Evolutionary conservation across 2,329 filamentous ascomycete species (phyloP).

Genomic region (Claviceps digitariae): DNA sequence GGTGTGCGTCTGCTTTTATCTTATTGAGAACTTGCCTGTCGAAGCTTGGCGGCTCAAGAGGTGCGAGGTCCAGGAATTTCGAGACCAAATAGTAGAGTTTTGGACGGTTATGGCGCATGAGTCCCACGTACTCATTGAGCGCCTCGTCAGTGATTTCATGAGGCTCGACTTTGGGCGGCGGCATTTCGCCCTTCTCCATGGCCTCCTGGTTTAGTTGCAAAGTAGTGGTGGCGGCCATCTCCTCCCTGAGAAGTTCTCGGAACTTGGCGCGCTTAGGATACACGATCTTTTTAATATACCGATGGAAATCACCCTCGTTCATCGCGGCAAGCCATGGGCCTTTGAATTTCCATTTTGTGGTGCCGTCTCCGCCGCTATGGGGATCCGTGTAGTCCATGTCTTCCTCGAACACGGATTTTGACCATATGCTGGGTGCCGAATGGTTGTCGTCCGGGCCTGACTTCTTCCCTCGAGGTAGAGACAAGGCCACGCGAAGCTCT

Average conservation of each 20-base stretch:
- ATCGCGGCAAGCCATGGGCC: slow-evolving; percentile 55
- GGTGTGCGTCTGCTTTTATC: slow-evolving; percentile 12
- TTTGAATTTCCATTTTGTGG: slow-evolving; percentile 50
- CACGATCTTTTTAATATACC: slow-evolving; percentile 41
- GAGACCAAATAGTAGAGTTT: slow-evolving; percentile 41
- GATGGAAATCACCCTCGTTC: slow-evolving; percentile 44
- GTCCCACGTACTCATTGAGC: slow-evolving; percentile 37
- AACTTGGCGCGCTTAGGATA: slow-evolving; percentile 41
- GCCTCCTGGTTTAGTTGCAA: slow-evolving; percentile 22
- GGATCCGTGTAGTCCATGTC: slow-evolving; percentile 38
- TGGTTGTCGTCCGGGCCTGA: slow-evolving; percentile 3
- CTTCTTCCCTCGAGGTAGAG: slow-evolving; percentile 29
- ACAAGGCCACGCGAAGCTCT: slow-evolving; percentile 62
- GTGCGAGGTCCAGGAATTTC: slow-evolving; percentile 49
- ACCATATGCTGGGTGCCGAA: slow-evolving; percentile 13
- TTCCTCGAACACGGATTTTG: slow-evolving; percentile 46
- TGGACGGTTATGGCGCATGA: slow-evolving; percentile 36
- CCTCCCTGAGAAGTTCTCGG: slow-evolving; percentile 35
- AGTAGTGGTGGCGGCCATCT: slow-evolving; percentile 33
- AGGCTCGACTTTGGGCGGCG: slow-evolving; percentile 15
- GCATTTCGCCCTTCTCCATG: slow-evolving; percentile 22
- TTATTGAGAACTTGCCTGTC: no score
- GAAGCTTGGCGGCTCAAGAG: slow-evolving; percentile 25
- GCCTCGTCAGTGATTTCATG: slow-evolving; percentile 35
- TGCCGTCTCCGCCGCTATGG: slow-evolving; percentile 21